Evolutionary conservation across 306 rosid genomes (phyloP).

Genomic region (Dalbergia cochinchinensis): DNA sequence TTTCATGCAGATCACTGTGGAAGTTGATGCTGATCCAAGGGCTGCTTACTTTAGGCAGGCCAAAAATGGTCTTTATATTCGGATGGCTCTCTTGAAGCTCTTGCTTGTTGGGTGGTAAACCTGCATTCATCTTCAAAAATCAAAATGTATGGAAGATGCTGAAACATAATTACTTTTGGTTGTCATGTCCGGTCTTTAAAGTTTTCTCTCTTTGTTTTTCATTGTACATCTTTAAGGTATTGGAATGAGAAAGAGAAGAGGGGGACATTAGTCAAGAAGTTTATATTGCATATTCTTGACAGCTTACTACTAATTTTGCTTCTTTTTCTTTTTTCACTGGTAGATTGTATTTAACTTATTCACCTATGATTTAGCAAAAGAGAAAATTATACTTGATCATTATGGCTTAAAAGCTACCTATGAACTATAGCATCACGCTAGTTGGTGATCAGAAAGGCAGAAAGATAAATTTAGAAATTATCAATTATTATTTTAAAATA

Average conservation of each 20-base stretch:
- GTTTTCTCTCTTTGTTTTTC: neutral
- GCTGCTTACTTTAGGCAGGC: slow-evolving; percentile 92
- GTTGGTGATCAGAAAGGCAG: neutral
- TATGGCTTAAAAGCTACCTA: neutral
- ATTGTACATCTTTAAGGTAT: slow-evolving; percentile 7
- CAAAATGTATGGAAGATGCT: slow-evolving; percentile 42
- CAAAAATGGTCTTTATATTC: slow-evolving; percentile 82
- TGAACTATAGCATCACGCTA: neutral
- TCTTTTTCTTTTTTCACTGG: neutral
- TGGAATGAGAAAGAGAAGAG: slow-evolving; percentile 22
- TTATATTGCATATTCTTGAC: slow-evolving; percentile 15
- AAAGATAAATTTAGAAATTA: neutral
- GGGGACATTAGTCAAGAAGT: neutral
- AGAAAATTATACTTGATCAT: neutral
- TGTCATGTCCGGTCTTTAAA: slow-evolving; percentile 13
- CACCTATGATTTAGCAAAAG: neutral
- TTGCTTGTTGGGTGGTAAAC: slow-evolving; percentile 79
- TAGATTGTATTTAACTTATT: slow-evolving; percentile 12
- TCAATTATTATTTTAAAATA: neutral
- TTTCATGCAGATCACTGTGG: slow-evolving; percentile 72
- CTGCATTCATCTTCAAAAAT: slow-evolving; percentile 45
- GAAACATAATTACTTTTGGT: slow-evolving; percentile 20
- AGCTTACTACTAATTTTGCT: neutral
- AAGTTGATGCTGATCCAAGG: slow-evolving; percentile 77
- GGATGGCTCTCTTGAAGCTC: slow-evolving; percentile 91